Evolutionary conservation across 176 grass and related monocot genomes (phyloP), one percentile per base, ranked within the genome.

Genomic region (Phoenix roebelenii): DNA sequence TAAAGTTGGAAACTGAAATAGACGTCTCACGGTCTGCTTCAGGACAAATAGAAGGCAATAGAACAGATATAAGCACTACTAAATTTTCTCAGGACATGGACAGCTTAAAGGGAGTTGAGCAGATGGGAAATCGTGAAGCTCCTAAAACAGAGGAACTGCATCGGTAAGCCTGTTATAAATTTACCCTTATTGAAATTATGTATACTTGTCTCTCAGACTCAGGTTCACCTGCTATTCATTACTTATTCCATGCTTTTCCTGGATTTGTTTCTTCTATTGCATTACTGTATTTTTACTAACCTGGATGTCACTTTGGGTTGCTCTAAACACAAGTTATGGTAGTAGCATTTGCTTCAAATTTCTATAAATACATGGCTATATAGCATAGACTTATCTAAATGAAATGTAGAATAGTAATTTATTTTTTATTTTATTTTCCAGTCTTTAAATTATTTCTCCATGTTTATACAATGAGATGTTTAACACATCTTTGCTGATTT

Each of bases 1-100:
- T 71, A 39, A 59, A 65, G 61, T 15, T 67, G 55, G 52, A 83
- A 26, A 30, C 49, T 44, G 72, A 70, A 60, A 65, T 63, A 71
- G 64, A 79, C 50, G 20, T 15, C 60, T 54, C 25, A 32, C 66
- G 73, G 54, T 63, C 55, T 63, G 61, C 61, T 66, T 59, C 35
- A 26, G 67, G 67, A 65, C 26, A 52, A 44, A 44, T 12, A 44
- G 35, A 78, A 54, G 68, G 5, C 54, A 66, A 62, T 16, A 73
- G 25, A 16, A 54, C 66, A 18, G 19, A 73, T 50, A 19, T 70
- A 59, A 65, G 59, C 60, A 66, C 15, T 51, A 58, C 60, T 17
- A 20, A 44, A 63, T 75, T 63, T 53, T 25, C 54, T 19, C 7
- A 59, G 71, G 23, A 79, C 59, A 50, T 44, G 65, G 78, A 20